Evolutionary conservation across 108 stramenopile genomes (phyloP), one percentile per base, ranked within the genome.

Genomic region (Pseudonitzschia multistriata): DNA sequence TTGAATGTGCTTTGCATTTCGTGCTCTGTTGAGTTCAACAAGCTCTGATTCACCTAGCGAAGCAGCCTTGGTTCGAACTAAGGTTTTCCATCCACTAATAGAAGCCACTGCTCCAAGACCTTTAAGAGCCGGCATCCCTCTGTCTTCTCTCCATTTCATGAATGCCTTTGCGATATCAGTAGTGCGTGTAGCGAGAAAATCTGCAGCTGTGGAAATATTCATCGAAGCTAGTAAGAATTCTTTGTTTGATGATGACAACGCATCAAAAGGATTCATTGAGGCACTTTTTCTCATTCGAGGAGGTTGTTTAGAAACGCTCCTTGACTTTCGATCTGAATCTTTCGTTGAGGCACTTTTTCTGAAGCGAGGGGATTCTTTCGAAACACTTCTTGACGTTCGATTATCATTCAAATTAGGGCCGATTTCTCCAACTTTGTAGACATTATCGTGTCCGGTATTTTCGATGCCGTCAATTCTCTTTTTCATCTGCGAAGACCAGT

Each of bases 61-160:
- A 42, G 34, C 63, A 64, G 63, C 63, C 63, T 64, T 64, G 17
- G 77, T 81, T 35, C 83, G 33, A 11, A 81, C 79, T 24, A 76
- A 52, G 5, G 74, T 78, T 45, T 85, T 85, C 84, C 84, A 85
- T 35, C 81, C 81, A 65, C 71, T 76, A 24, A 82, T 72, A 1
- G 78, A 77, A 24, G 85, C 80, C 35, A 82, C 82, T 11, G 81
- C 67, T 5, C 85, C 85, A n/a, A 71, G 45, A 11, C 85, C 85
- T 42, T 82, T 85, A 33, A 85, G 47, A 13, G 40, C 69, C n/a
- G 74, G 31, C 78, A 84, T 79, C 7, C 67, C 37, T 13, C 48
- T 52, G 21, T 56, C 48, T 55, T 19, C 68, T 25, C 81, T 53
- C 70, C 69, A 85, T 24, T 59, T 56, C 15, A 80, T 57, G 49